Evolutionary conservation across 2,329 filamentous ascomycete species (phyloP), one percentile per base, ranked within the genome.

Genomic region (Nothomitra cinnamomea): DNA sequence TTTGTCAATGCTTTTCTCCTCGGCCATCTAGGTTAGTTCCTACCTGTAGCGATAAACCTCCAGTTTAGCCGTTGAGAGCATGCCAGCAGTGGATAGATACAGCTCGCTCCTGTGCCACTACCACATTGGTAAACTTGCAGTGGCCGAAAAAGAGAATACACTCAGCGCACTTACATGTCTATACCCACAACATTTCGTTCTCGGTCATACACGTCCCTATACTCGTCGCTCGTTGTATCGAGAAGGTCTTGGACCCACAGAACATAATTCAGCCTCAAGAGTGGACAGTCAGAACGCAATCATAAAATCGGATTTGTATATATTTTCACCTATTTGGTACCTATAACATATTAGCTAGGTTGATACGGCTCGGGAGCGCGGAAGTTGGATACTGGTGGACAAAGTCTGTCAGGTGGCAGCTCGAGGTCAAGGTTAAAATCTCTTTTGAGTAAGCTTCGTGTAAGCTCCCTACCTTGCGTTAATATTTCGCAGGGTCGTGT

Each of bases 71-170:
- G 75, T 56, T 83, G 77, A 0, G 72, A 66, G 60, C 84, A 86
- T 19, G 82, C 87, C 1, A 98, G 74, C 1, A 96, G 75, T 1
- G 89, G 84, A 63, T 96, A 98, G 60, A 98, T 94, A 60, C 83
- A 83, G 60, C 87, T 94, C 15, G 90, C 86, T 1, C 92, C 92
- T 1, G 88, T 94, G 41, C 92, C 92, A 57, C 77, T 79, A 48
- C 25, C 43, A 42, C 24, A 36, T 47, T 7, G 15, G 38, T 21
- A 21, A 19, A 21, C 49, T 35, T 35, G 5, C 36, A n/a, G 5
- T 21, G 12, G 19, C n/a, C 10, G 28, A 54, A 21, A 19, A 42
- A 36, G 22, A 25, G 17, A 24, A 22, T 24, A 10, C 8, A 5
- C 17, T 12, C 21, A 13, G 22, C 21, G n/a, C 21, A 53, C 58